These are phyloP conservation scores for Metarhizium guizhouense DNA, from an alignment of 2,329 filamentous ascomycete genomes.

Conservation along the genomic window DNA sequence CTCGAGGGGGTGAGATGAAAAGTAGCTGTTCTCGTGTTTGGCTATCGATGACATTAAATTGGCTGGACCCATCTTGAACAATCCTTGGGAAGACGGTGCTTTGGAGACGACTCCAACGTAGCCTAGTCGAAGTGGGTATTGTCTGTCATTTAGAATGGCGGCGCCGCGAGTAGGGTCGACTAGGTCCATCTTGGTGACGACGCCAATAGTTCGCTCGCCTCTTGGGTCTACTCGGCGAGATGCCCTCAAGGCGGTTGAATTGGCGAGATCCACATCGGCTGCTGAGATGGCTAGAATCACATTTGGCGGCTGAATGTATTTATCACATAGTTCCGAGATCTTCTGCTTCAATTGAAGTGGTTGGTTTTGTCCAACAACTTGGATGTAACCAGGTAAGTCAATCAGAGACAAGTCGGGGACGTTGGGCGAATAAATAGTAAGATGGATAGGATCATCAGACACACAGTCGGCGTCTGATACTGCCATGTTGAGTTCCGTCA, in stretches of 20 bases:
- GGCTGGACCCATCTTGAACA: conserved; percentile 75
- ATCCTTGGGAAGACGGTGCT: conserved; percentile 57
- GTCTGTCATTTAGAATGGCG: conserved; percentile 73
- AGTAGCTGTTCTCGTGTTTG: conserved; percentile 83
- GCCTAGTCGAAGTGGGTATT: conserved; percentile 89
- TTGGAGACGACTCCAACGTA: conserved; percentile 94
- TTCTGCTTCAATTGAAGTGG: conserved; percentile 88
- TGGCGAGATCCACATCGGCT: conserved; percentile 92
- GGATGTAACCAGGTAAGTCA: conserved; percentile 94
- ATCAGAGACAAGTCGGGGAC: conserved; percentile 94
- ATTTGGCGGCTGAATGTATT: conserved; percentile 94
- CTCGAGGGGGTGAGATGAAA: conserved; percentile 71
- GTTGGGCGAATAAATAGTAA: conserved; percentile 90
- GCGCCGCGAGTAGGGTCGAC: conserved; percentile 76
- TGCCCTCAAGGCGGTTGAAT: conserved; percentile 84
- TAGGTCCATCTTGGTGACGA: conserved; percentile 99
- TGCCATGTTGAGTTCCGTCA: conserved; percentile 90
- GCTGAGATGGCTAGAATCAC: conserved; percentile 96
- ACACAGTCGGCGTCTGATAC: conserved; percentile 89
- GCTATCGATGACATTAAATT: conserved; percentile 75
- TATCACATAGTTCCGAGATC: conserved; percentile 92
- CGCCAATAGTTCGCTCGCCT: conserved; percentile 92
- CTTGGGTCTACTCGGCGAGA: conserved; percentile 87
- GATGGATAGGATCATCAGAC: conserved; percentile 90
- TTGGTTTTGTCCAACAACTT: conserved; percentile 86